These are phyloP conservation scores for Dichomitus squalens DNA, from an alignment of 1,284 basidiomycete genomes.

Conservation along the genomic window DNA sequence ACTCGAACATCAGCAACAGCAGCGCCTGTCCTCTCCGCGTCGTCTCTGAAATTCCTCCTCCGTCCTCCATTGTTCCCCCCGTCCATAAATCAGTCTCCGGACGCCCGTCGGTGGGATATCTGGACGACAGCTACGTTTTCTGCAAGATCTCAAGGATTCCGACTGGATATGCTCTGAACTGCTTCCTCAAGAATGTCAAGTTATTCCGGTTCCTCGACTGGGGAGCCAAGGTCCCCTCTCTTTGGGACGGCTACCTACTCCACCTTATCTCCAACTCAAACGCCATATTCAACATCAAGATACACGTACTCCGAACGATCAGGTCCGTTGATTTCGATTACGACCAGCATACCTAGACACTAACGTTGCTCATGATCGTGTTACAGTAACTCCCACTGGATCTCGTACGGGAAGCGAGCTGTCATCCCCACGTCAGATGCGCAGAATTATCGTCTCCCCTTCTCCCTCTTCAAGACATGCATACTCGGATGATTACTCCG, in stretches of 20 bases:
- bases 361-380: neutral
- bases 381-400: slow-evolving; percentile 35
- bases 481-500: slow-evolving; percentile 39
- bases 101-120: neutral
- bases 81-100: slow-evolving; percentile 1
- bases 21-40: slow-evolving; percentile 8
- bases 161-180: slow-evolving; percentile 18
- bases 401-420: slow-evolving; percentile 44
- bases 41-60: slow-evolving; percentile 4
- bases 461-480: slow-evolving; percentile 32
- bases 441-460: slow-evolving; percentile 45
- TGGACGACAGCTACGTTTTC: slow-evolving; percentile 1
- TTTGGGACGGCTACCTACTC: slow-evolving; percentile 55
- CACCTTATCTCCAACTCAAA: slow-evolving; percentile 44
- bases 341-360: neutral
- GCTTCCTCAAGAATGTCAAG: slow-evolving; percentile 20
- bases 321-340: neutral
- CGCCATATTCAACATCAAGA: slow-evolving; percentile 46
- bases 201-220: slow-evolving; percentile 31
- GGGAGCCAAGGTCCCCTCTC: slow-evolving; percentile 46
- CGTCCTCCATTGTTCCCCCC: slow-evolving; percentile 2
- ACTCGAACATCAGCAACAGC: slow-evolving; percentile 12
- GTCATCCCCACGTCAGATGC: slow-evolving; percentile 40
- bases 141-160: neutral
- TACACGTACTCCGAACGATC: slow-evolving; percentile 37